Evolutionary conservation across 1,139 yeast species (phyloP), one percentile per base, ranked within the genome.

Genomic region (Kodamaea arcana): DNA sequence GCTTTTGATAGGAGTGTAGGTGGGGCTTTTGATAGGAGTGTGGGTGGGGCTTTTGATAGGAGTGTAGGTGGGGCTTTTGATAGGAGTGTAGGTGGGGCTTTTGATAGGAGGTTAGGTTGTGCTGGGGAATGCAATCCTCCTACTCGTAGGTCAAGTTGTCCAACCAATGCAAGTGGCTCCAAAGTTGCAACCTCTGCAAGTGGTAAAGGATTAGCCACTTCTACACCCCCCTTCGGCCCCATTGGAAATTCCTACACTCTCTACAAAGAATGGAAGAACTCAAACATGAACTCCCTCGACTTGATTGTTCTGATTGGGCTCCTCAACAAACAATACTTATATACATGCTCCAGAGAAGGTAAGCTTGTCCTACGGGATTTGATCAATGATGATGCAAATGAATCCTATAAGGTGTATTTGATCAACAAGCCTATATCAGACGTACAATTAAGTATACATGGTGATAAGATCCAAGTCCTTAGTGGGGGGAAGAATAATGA

Each of bases 401-500:
- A 51, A 17, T 53, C 65, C 36, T 60, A 55, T 37, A 52, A 51
- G 38, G 56, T 54, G 1, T 61, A 48, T 37, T 42, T 51, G 29
- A 51, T 71, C 15, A 57, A 57, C 14, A 58, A 51, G 12, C 72
- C 74, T 1, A 56, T 74, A 2, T 54, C 65, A 13, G 56, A 61
- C 25, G 51, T 70, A 24, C 53, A 60, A 24, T 51, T 69, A 3
- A 40, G 39, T 12, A 37, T 41, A 30, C 32, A 34, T 12, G 44
- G 35, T 20, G 44, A 40, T 22, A 45, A 46, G 11, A 37, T 52
- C 16, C 32, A 41, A 4, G 49, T 64, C 22, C 66, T 65, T 1
- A 53, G 64, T 34, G 76, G 76, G 2, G 79, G 80, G 3, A 65
- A 69, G 41, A 66, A 70, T 36, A 62, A 63, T 33, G 76, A 69